Conservation (phyloP, 768 basidiomycete genomes). For the Amanita exitialis region DNA sequence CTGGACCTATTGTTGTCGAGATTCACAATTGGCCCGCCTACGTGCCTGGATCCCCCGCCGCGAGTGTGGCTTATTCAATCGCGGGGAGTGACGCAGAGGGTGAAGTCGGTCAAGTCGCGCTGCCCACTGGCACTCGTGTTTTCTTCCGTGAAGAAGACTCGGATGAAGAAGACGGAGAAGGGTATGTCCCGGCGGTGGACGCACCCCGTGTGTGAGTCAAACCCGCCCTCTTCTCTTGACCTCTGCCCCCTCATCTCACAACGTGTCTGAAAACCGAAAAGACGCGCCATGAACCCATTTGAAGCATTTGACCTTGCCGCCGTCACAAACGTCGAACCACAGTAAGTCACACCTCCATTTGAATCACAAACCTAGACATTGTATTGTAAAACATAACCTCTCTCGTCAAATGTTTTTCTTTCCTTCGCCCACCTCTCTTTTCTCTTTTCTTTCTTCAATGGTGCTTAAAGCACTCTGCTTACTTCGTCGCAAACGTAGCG, state of each 20-base stretch:
- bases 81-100: not conserved
- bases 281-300: not conserved
- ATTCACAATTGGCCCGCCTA: no score
- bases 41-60: no score
- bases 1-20: not conserved
- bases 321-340: not conserved
- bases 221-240: not conserved
- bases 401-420: not conserved
- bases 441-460: not conserved
- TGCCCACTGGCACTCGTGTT: not conserved
- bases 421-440: not conserved
- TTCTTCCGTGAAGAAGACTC: not conserved
- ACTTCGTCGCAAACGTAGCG: slow-evolving; percentile 10
- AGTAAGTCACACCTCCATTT: not conserved
- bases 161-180: not conserved
- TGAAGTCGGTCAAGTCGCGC: not conserved
- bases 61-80: not conserved
- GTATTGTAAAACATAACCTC: not conserved
- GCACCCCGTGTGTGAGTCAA: not conserved
- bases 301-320: no score
- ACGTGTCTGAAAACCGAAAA: not conserved
- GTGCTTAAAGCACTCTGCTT: not conserved
- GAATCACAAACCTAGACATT: not conserved
- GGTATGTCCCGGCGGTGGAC: not conserved
- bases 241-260: not conserved